phyloP scores from a whole-genome alignment of 768 basidiomycete genomes.

The Leccinum disarticulatum region DNA sequence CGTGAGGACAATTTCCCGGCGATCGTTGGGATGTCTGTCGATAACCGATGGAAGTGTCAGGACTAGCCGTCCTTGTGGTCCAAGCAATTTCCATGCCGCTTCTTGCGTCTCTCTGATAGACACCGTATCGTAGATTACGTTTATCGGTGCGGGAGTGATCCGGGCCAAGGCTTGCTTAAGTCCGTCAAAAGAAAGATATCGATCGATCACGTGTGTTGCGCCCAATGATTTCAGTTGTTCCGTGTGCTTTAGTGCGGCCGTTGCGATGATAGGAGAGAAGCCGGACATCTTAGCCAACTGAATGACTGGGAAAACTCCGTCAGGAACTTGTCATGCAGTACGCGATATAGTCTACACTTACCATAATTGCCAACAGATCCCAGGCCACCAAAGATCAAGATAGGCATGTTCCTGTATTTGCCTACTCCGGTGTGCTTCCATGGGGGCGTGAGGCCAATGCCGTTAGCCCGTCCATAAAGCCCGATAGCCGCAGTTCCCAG shows the following conservation, averaged over 20 bases:
- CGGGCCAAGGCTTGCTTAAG: constrained; percentile 37
- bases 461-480: constrained; percentile 42
- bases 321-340: constrained; percentile 12
- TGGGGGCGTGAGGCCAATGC: constrained; percentile 42
- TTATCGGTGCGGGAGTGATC: constrained; percentile 37
- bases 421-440: constrained; percentile 37
- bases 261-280: constrained; percentile 37
- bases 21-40: constrained; percentile 26
- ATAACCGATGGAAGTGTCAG: constrained; percentile 35
- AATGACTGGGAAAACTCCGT: constrained; percentile 30
- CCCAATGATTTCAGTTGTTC: constrained; percentile 35
- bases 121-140: constrained; percentile 40
- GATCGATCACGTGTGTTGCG: constrained; percentile 38
- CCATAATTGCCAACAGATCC: constrained; percentile 53
- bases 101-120: constrained; percentile 40
- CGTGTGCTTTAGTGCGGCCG: constrained; percentile 37
- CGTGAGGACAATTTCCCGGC: constrained; percentile 31
- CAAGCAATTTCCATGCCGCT: constrained; percentile 36
- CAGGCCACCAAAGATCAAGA: constrained; percentile 49
- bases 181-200: constrained; percentile 25
- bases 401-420: constrained; percentile 44
- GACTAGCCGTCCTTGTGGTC: constrained; percentile 38
- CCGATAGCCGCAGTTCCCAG: constrained; percentile 52
- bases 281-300: constrained; percentile 43
- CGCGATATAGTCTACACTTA: constrained; percentile 25